These are phyloP conservation scores for Cornus suecica DNA, from an alignment of 148 eudicot genomes.

Conservation along the genomic window DNA sequence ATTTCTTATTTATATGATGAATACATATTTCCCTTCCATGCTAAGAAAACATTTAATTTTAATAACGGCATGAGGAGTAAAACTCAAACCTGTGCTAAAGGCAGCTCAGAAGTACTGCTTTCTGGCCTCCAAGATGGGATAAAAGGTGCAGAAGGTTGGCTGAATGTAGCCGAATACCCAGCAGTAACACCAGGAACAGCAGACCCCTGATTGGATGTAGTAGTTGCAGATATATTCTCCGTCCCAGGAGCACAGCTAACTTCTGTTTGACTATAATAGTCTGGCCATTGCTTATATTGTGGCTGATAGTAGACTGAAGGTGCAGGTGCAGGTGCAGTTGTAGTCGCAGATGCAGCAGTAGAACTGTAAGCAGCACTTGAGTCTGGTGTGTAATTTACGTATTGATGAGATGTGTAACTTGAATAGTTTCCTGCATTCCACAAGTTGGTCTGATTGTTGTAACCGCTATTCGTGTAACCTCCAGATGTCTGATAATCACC, in stretches of 20 bases:
- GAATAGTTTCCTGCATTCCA: slow-evolving; percentile 84
- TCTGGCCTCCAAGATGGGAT: slow-evolving; percentile 70
- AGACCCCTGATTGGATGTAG: slow-evolving; percentile 45
- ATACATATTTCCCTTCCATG: background rate
- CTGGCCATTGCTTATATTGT: slow-evolving; percentile 91
- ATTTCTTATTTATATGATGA: background rate
- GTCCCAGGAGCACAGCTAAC: slow-evolving; percentile 99
- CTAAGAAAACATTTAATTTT: slow-evolving; percentile 6
- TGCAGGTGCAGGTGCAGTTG: slow-evolving; percentile 40
- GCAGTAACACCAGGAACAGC: slow-evolving; percentile 52
- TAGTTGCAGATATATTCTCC: slow-evolving; percentile 59
- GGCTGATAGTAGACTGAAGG: slow-evolving; percentile 61
- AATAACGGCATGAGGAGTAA: slow-evolving; percentile 7
- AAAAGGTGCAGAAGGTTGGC: slow-evolving; percentile 57
- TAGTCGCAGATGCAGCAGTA: slow-evolving; percentile 43
- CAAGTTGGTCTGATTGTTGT: slow-evolving; percentile 62
- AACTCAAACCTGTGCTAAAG: slow-evolving; percentile 67
- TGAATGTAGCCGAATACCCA: slow-evolving; percentile 56
- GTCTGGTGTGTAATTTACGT: slow-evolving; percentile 64
- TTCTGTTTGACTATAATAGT: slow-evolving; percentile 87
- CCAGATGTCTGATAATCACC: slow-evolving; percentile 99
- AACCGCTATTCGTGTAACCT: slow-evolving; percentile 67
- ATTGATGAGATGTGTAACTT: slow-evolving; percentile 58
- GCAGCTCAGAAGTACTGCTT: slow-evolving; percentile 45
- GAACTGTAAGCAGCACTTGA: slow-evolving; percentile 65